Evolutionary conservation across 768 basidiomycete species (phyloP), one percentile per base, ranked within the genome.

Genomic region (Russula dissimulans): DNA sequence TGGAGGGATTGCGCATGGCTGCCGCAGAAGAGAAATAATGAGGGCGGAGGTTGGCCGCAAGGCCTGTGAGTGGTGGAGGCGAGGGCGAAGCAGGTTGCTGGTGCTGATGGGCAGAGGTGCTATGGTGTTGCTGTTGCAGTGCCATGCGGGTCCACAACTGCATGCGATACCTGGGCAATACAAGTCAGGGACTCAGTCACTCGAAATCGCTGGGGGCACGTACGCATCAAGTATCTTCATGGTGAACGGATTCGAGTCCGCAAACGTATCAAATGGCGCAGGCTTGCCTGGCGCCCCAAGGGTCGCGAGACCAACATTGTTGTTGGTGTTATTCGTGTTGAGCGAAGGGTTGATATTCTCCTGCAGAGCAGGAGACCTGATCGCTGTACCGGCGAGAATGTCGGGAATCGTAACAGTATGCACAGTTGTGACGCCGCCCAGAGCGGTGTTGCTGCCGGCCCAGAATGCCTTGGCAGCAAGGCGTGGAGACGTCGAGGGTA

Each of bases 141-240:
- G 91, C 91, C 84, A 95, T 89, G 74, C 87, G 83, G 38, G 85
- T 82, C 94, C 93, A 95, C 0, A 97, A 77, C 62, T 95, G 93
- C 89, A 93, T 93, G 44, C 93, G 81, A 69, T 87, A 87, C 11
- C 81, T 83, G 63, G 31, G 52, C 42, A 14, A 29, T 26, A 34
- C 42, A 11, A 31, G n/a, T 18, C 8, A 53, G 36, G 32, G 41
- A 2, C 38, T 62, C 52, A 64, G 59, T 49, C 11, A 56, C 63
- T 36, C 54, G 45, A 46, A 56, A 63, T 45, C 18, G 31, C n/a
- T 18, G 31, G 45, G 61, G 34, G 62, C 10, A 81, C 81, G 67
- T 81, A 91, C 70, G 85, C 81, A 73, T 95, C 92, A 65, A 95
- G 75, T 1, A 81, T 84, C 77, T 91, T 93, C 78, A 95, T 81